Conservation (phyloP, 306 rosid species). For the Sechiopsis laciniata region DNA sequence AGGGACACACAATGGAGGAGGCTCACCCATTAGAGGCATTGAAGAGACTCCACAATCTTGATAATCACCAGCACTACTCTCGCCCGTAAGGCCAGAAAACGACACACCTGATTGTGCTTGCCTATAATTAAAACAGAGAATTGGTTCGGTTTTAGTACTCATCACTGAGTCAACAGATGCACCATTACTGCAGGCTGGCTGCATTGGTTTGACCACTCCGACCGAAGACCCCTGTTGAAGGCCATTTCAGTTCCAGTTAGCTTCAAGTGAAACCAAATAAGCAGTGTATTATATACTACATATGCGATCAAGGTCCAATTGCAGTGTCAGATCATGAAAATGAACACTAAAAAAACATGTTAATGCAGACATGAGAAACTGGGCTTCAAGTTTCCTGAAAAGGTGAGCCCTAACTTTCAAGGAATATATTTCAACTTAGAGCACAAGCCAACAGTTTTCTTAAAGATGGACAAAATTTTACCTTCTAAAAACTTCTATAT, state of each 20-base stretch:
- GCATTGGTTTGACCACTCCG: slow-evolving; percentile 42
- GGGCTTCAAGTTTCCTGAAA: background rate
- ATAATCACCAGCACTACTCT: slow-evolving; percentile 55
- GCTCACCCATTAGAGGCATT: slow-evolving; percentile 77
- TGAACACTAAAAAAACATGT: slow-evolving; percentile 1
- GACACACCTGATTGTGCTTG: slow-evolving; percentile 62
- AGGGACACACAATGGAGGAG: slow-evolving; percentile 77
- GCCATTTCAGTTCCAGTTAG: slow-evolving; percentile 16
- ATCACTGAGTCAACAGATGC: slow-evolving; percentile 76
- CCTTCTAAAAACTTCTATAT: background rate
- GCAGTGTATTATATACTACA: background rate
- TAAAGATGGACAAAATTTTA: background rate
- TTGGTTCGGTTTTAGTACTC: slow-evolving; percentile 78
- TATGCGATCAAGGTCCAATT: background rate
- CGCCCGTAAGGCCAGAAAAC: slow-evolving; percentile 65
- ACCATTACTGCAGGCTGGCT: slow-evolving; percentile 66
- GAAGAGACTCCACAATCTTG: slow-evolving; percentile 91
- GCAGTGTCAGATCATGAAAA: background rate
- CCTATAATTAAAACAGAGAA: slow-evolving; percentile 42
- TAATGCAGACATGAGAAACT: background rate
- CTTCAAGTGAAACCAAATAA: background rate
- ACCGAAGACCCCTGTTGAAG: slow-evolving; percentile 52
- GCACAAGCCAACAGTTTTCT: background rate
- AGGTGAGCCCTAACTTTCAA: background rate
- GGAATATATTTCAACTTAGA: background rate